Base-by-base conservation (phyloP, 805 yeast genomes). In the Wickerhamiella alocasiicola region DNA sequence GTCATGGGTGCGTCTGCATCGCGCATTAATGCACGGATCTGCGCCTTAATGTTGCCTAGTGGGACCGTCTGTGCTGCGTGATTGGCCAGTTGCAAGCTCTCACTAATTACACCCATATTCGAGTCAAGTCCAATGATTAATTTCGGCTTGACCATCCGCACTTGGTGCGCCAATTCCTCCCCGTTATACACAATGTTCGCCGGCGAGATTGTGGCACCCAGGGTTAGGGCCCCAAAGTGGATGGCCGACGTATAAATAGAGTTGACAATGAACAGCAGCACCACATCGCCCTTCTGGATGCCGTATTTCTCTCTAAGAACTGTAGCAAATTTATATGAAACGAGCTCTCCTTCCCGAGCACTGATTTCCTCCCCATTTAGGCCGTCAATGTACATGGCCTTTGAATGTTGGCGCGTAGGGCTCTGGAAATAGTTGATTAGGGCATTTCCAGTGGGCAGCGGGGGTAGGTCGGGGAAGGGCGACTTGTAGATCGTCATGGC, bases 191-290 rank as follows among this genome's bases (percentile, higher is more conserved):
- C 48, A 6, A 54, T 47, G 19, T 55, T 56, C 3, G 57, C 56
- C 9, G 62, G 61, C 9, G 54, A 43, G 9, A 57, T 47, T n/a
- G 52, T 43, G 7, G 53, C 62, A 3, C 60, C 60, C 15, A 45
- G 37, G 7, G 46, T 33, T 16, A 55, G 43, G 9, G 49, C 39
- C 4, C 53, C 56, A 37, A 49, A 49, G 44, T 56, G 60, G 7
- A 58, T 40, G 2, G 51, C 46, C 9, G 57, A 54, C 6, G 52
- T 50, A 40, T 43, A 49, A 23, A 60, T 45, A 42, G 46, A 36
- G 48, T 61, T 61, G 9, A 48, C 40, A 17, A 50, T 49, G 33
- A 50, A 55, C 13, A 60, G 34, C 13, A 49, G 48, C 4, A 60
- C 57, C 16, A 57, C 59, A 19, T 56, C 62, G 29, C 51, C 54